These are phyloP conservation scores for Eragrostis curvula DNA, from an alignment of 176 grass and related monocot species.

Conservation along the genomic window DNA sequence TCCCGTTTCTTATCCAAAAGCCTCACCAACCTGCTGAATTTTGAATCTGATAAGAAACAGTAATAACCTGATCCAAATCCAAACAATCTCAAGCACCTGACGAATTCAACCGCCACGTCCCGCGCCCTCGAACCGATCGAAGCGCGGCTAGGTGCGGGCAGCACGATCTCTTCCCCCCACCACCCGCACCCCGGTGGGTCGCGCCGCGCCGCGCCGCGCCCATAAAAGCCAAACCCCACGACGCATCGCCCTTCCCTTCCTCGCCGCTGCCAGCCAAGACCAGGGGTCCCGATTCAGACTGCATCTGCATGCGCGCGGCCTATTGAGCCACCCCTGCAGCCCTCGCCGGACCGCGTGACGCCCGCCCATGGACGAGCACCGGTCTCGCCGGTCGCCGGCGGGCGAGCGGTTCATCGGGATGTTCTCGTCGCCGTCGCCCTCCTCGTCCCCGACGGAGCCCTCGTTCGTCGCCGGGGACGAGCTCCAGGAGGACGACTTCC, in stretches of 20 bases:
- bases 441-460: conserved; percentile 53
- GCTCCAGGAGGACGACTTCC: conserved; percentile 59
- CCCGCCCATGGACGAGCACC: conserved; percentile 48
- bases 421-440: conserved; percentile 62
- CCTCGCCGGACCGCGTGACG: conserved; percentile 3
- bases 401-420: conserved; percentile 59
- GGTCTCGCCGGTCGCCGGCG: conserved; percentile 52
- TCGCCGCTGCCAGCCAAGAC: conserved; percentile 22
- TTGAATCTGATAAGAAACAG: not conserved
- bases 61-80: conserved; percentile 6
- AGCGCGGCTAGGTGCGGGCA: not conserved
- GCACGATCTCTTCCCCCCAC: too few species aligned
- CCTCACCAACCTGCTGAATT: not conserved
- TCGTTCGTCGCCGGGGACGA: conserved; percentile 54
- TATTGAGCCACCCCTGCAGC: not conserved
- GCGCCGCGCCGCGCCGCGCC: conserved; percentile 33
- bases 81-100: not conserved
- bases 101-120: conserved; percentile 13
- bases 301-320: conserved; percentile 31
- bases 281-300: conserved; percentile 16
- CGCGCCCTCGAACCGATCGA: not conserved
- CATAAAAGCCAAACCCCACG: conserved; percentile 52
- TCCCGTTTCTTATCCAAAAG: not conserved
- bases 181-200: not conserved
- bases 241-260: not conserved